phyloP scores from a whole-genome alignment of 345 rosid species.

The Cardamine chenopodiifolia region DNA sequence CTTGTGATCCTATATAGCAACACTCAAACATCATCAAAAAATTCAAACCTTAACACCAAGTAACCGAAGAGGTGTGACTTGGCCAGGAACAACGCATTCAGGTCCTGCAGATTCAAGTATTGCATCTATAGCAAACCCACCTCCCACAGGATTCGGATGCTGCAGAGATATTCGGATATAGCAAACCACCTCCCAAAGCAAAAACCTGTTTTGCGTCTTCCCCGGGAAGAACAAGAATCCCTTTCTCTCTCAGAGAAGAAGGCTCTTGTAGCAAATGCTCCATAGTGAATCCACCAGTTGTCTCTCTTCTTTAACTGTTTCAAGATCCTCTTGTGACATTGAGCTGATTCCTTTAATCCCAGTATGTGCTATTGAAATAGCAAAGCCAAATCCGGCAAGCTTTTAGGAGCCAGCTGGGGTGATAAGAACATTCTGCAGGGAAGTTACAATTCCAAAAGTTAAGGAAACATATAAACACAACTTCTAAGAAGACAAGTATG shows the following conservation, averaged over 20 bases:
- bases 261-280: slow-evolving; percentile 74
- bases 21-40: slow-evolving; percentile 3
- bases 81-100: slow-evolving; percentile 86
- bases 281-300: slow-evolving; percentile 80
- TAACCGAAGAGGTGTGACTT: slow-evolving; percentile 66
- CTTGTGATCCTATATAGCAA: background rate
- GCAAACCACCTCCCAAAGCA: too few species aligned
- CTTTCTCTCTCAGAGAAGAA: slow-evolving; percentile 70
- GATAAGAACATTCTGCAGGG: slow-evolving; percentile 77
- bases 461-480: background rate
- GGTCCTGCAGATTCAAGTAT: slow-evolving; percentile 88
- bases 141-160: slow-evolving; percentile 82
- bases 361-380: slow-evolving; percentile 65
- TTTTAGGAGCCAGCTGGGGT: slow-evolving; percentile 97
- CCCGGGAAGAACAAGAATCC: slow-evolving; percentile 78
- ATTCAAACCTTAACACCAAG: slow-evolving; percentile 74
- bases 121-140: slow-evolving; percentile 74
- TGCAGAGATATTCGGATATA: slow-evolving; percentile 39
- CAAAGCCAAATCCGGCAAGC: slow-evolving; percentile 95
- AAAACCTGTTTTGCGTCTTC: too few species aligned
- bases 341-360: slow-evolving; percentile 57
- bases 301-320: slow-evolving; percentile 81
- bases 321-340: slow-evolving; percentile 85
- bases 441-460: slow-evolving; percentile 17
- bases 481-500: slow-evolving; percentile 6